Evolutionary conservation across 306 rosid genomes (phyloP), one percentile per base, ranked within the genome.

Genomic region (Vigna radiata): DNA sequence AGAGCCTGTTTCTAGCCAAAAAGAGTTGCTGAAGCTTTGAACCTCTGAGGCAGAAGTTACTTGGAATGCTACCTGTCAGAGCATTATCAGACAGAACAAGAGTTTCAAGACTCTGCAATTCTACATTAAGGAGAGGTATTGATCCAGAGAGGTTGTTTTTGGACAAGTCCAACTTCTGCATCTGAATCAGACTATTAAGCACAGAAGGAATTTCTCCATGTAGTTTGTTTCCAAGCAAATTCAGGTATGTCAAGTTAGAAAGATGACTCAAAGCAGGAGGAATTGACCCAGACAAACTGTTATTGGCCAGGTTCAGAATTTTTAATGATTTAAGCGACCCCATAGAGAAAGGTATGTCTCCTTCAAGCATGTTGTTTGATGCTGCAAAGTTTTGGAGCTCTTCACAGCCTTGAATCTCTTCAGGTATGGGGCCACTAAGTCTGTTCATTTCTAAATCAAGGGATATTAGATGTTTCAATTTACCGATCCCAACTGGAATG

Each of bases 251-350:
- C 86, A 92, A 82, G 63, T 85, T 89, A 73, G 83, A 85, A 67
- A 95, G 91, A 36, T 46, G 77, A 60, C 91, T 78, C 54, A 95
- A 76, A 31, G 85, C 72, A 13, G 31, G 47, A 39, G 99, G 97
- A 85, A 95, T 92, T 53, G 88, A 70, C 18, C 97, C 99, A 75
- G 97, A 89, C 25, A 95, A 82, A 77, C 81, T 84, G 81, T 95
- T 95, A 78, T 95, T 95, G 18, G 96, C 99, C 18, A 95, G 84
- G 69, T 95, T 95, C 76, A 95, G 81, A 76, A 88, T 81, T 56
- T 81, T 80, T 62, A 95, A 73, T 60, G 92, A 81, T 71, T 68
- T 79, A 25, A 95, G 88, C 18, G 83, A 87, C 76, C 94, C 96
- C 41, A 89, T 43, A 23, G 91, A 80, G 73, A 86, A 79, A 60